Evolutionary conservation across 495 filamentous ascomycete genomes (phyloP).

Genomic region (Penicillium taxi): DNA sequence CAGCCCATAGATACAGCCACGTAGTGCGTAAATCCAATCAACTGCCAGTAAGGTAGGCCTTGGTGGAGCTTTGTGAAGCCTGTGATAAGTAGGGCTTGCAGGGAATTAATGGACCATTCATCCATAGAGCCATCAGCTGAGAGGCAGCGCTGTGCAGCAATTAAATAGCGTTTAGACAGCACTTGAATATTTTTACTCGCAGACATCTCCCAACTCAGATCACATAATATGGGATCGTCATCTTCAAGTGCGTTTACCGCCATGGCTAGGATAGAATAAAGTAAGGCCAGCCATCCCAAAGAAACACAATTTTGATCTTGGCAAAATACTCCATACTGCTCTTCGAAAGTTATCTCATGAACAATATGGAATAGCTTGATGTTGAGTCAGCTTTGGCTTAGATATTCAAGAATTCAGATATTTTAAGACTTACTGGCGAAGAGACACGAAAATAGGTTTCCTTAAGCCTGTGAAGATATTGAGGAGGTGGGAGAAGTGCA

Average conservation of each 20-base stretch:
- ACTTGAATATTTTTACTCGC: constrained; percentile 35
- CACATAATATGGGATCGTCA: constrained; percentile 33
- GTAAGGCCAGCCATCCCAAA: constrained; percentile 35
- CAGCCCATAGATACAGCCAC: constrained; percentile 42
- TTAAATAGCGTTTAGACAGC: constrained; percentile 35
- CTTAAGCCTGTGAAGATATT: constrained; percentile 34
- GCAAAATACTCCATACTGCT: constrained; percentile 39
- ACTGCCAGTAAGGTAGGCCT: constrained; percentile 34
- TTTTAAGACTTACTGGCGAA: no score
- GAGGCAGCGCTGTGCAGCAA: constrained; percentile 37
- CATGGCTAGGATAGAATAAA: constrained; percentile 39
- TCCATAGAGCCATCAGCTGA: constrained; percentile 37
- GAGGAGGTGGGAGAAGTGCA: constrained; percentile 29
- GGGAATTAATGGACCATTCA: constrained; percentile 37
- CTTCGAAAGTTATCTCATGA: constrained; percentile 41
- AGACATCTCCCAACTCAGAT: constrained; percentile 35
- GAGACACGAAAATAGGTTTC: constrained; percentile 36
- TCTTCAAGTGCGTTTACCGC: constrained; percentile 40
- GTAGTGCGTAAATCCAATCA: constrained; percentile 40
- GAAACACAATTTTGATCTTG: constrained; percentile 34
- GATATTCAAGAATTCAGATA: no score
- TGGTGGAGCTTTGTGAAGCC: constrained; percentile 36
- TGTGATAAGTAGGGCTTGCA: constrained; percentile 40
- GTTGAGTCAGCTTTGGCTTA: no score
- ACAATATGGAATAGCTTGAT: constrained; percentile 43